Base-by-base conservation (phyloP, 441 rosid species). In the Eugenia klotzschiana region DNA sequence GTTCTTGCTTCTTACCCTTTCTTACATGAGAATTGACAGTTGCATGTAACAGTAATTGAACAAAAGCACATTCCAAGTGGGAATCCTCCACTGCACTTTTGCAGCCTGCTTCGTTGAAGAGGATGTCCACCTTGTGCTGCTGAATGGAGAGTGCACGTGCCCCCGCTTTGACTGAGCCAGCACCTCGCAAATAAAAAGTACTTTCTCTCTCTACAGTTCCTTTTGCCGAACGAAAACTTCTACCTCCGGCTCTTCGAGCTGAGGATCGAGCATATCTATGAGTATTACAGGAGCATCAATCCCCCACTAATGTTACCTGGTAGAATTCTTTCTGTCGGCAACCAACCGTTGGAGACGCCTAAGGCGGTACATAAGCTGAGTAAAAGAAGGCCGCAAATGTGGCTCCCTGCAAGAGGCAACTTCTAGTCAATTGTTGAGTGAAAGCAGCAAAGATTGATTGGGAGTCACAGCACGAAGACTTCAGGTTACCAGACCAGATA, bases 81-180 rank as follows among this genome's bases (percentile, higher is more conserved):
- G 89, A 82, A 86, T 87, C 91, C 91, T 88, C 89, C 87, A n/a
- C 91, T 87, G 90, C 91, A 79, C 86, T 90, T 87, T 12, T 86
- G 92, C 98, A 92, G 92, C 81, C 81, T 20, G 77, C 85, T 82
- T 84, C 83, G n/a, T 81, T 51, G 9, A 69, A 72, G 87, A 86
- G 91, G 90, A 88, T 81, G 55, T 84, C 90, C 90, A 81, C 85
- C 77, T 33, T 79, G 57, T 54, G 52, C 20, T 64, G 82, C 74
- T 23, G 87, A 72, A 79, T 56, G 87, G 84, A 73, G 81, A 49
- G 94, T 88, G 97, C 86, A 87, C 77, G 89, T 88, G 96, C 92
- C 91, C 98, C 97, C 98, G 87, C 94, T 96, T 96, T 91, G 98
- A 94, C 87, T 94, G 99, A 91, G 92, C 98, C 93, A 91, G 89